Percentiles rank a stretch among this genome's conserved stretches.
Evolutionary conservation across 176 grass and related monocot species (phyloP).

Genomic region (Dactylis glomerata): DNA sequence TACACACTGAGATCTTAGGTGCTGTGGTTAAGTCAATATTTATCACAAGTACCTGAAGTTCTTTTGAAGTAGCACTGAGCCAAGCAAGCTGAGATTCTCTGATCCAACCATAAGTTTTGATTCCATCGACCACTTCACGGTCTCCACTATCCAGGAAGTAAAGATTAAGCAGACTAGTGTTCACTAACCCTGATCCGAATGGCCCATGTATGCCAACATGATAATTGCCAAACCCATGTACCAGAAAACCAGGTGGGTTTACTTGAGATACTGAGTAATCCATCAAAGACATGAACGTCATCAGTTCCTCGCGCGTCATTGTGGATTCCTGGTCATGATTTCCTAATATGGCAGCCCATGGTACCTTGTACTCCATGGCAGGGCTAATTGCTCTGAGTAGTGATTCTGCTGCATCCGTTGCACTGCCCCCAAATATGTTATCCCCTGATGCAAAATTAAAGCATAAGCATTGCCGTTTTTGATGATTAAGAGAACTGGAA

Average conservation of each 20-base stretch:
- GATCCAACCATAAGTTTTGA: conserved; percentile 91
- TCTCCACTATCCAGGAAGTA: conserved; percentile 90
- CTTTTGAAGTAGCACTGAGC: conserved; percentile 52
- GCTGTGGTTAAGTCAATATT: not conserved
- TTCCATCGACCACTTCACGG: conserved; percentile 56
- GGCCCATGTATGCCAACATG: conserved; percentile 63
- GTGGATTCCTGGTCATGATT: conserved; percentile 97
- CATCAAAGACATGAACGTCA: conserved; percentile 83
- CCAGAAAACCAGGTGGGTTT: conserved; percentile 68
- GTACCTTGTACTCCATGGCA: conserved; percentile 59
- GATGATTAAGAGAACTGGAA: conserved; percentile 1
- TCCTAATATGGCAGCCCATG: conserved; percentile 90
- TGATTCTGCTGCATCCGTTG: conserved; percentile 89
- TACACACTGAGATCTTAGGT: not conserved
- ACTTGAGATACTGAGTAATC: conserved; percentile 91
- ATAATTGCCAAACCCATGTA: conserved; percentile 90
- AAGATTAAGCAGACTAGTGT: conserved; percentile 83
- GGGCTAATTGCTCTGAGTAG: conserved; percentile 73
- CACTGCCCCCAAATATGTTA: conserved; percentile 93
- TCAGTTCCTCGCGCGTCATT: conserved; percentile 79
- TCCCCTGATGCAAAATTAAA: conserved; percentile 64
- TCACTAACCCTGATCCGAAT: conserved; percentile 58
- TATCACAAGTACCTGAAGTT: conserved; percentile 57
- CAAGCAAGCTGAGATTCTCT: conserved; percentile 77
- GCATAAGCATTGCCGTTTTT: not conserved